These are phyloP conservation scores for Beta macrorhiza DNA, from an alignment of 179 eudicot species.

Conservation along the genomic window DNA sequence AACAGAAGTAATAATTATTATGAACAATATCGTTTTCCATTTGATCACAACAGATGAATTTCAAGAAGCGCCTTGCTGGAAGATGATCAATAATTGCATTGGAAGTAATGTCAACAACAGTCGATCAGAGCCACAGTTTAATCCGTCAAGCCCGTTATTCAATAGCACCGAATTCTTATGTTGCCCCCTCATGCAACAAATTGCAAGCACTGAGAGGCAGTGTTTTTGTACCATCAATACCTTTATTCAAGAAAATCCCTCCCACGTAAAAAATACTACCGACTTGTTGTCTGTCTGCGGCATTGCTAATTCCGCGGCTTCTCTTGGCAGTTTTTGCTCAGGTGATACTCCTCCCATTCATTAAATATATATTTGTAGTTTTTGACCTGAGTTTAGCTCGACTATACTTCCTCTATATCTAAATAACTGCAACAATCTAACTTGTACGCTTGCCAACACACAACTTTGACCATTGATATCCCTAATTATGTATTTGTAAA, in stretches of 20 bases:
- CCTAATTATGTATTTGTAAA: no score
- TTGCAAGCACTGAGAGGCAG: neutral
- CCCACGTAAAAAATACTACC: neutral
- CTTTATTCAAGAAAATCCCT: neutral
- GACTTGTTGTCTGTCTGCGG: neutral
- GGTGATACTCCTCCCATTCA: neutral
- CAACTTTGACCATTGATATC: no score
- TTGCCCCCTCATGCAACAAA: constrained; percentile 10
- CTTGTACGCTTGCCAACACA: no score
- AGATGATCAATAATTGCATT: neutral
- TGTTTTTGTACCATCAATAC: constrained; percentile 18
- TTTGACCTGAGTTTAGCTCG: no score
- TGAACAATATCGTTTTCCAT: no score
- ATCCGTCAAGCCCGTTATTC: neutral
- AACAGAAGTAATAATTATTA: no score
- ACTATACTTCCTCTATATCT: no score
- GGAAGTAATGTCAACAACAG: neutral
- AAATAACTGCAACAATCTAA: no score
- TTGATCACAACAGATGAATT: neutral
- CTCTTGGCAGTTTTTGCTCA: neutral
- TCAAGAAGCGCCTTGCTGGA: neutral
- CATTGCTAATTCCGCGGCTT: neutral
- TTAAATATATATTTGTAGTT: no score
- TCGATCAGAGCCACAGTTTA: neutral
- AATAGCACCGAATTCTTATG: constrained; percentile 2